Percentiles rank a stretch among this genome's conserved stretches.
phyloP scores from a whole-genome alignment of 2,329 filamentous ascomycete species.

The Phoma sp. region DNA sequence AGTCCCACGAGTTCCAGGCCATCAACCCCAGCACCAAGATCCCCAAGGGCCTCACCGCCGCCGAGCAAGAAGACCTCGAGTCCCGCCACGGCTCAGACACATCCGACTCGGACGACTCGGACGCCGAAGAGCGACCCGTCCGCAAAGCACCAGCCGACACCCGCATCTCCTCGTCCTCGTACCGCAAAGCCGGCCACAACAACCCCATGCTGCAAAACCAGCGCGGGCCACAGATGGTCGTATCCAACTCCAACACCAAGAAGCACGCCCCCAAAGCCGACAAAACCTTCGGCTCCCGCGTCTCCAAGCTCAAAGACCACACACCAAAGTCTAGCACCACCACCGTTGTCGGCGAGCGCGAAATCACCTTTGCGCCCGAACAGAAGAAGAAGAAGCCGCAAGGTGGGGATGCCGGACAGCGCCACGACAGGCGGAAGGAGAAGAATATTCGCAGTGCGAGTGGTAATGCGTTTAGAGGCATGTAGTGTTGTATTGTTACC shows the following conservation, averaged over 20 bases:
- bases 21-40: constrained; percentile 85
- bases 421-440: constrained; percentile 52
- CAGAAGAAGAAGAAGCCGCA: constrained; percentile 50
- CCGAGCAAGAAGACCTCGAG: constrained; percentile 65
- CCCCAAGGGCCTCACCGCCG: constrained; percentile 63
- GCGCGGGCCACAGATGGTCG: constrained; percentile 56
- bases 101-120: constrained; percentile 42
- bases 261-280: constrained; percentile 56
- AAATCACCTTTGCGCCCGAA: constrained; percentile 76
- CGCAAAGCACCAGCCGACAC: constrained; percentile 43
- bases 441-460: constrained; percentile 74
- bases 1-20: constrained; percentile 81
- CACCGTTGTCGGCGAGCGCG: constrained; percentile 61
- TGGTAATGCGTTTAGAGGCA: constrained; percentile 74
- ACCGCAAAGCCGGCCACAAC: constrained; percentile 64
- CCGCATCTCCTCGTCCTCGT: constrained; percentile 69
- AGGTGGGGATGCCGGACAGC: constrained; percentile 41
- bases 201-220: constrained; percentile 46
- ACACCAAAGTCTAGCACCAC: constrained; percentile 25
- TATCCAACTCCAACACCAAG: constrained; percentile 57
- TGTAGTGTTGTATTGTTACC: constrained; percentile 52
- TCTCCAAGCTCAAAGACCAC: constrained; percentile 49
- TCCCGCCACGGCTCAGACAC: constrained; percentile 45
- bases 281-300: constrained; percentile 65
- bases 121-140: constrained; percentile 29